Conservation (phyloP, 257 asterid species). For the Galeopsis tetrahit region DNA sequence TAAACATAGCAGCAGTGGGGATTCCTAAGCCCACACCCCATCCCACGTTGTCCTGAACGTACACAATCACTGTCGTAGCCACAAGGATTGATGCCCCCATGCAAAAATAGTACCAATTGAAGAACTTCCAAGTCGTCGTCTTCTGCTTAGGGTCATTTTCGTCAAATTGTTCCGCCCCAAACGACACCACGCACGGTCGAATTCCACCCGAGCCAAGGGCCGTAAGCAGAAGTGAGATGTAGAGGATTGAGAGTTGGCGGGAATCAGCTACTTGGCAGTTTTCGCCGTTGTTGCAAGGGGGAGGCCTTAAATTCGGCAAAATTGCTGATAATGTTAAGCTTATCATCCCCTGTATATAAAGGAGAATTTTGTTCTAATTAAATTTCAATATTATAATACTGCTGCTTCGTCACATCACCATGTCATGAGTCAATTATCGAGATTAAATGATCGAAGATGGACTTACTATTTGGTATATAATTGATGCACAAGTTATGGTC, state of each 20-base stretch:
- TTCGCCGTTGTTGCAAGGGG: constrained; percentile 51
- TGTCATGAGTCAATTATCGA: too few relatives aligned
- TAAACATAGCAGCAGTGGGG: constrained; percentile 66
- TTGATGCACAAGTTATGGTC: constrained; percentile 80
- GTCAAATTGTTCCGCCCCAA: constrained; percentile 85
- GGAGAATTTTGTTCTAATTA: neutral
- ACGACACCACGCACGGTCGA: constrained; percentile 82
- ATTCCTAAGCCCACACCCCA: constrained; percentile 94
- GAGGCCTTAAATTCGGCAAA: constrained; percentile 71
- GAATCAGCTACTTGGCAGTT: constrained; percentile 59
- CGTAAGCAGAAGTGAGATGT: constrained; percentile 61
- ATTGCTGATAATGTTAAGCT: constrained; percentile 68
- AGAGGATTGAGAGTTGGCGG: constrained; percentile 67
- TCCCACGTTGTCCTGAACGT: constrained; percentile 67
- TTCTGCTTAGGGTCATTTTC: constrained; percentile 68
- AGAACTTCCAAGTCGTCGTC: constrained; percentile 77
- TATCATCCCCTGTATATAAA: constrained; percentile 66
- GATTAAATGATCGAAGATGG: too few relatives aligned
- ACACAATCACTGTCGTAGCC: constrained; percentile 77
- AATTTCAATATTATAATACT: neutral
- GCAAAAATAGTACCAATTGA: constrained; percentile 90
- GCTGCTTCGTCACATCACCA: too few relatives aligned
- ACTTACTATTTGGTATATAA: constrained; percentile 72
- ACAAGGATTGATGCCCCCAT: constrained; percentile 78
- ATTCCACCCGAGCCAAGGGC: constrained; percentile 83